These are phyloP conservation scores for Neolecta irregularis DNA, from an alignment of 1,139 yeast genomes.

Conservation along the genomic window DNA sequence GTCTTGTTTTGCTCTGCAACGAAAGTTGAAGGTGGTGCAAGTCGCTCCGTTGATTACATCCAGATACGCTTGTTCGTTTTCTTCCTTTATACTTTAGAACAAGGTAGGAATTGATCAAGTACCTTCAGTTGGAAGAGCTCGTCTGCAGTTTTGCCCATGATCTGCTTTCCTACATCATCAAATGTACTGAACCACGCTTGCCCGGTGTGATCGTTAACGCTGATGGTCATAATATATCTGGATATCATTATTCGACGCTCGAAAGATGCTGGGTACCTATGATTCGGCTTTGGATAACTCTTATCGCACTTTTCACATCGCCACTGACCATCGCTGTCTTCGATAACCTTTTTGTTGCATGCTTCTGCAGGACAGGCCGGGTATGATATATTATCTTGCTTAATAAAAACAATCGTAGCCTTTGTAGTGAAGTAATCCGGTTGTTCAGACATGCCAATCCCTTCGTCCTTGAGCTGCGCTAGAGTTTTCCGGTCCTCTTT, in stretches of 20 bases:
- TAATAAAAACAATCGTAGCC: constrained; percentile 57
- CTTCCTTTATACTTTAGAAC: constrained; percentile 18
- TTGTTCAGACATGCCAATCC: constrained; percentile 48
- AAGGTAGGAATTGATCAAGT: constrained; percentile 28
- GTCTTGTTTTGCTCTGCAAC: constrained; percentile 72
- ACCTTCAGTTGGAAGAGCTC: constrained; percentile 36
- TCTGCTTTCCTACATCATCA: constrained; percentile 61
- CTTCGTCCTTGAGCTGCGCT: constrained; percentile 48
- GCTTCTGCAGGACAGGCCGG: constrained; percentile 67
- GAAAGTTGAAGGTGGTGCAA: constrained; percentile 55
- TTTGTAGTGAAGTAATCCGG: constrained; percentile 66
- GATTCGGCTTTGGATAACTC: constrained; percentile 49
- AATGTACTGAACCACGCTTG: constrained; percentile 79
- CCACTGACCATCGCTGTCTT: constrained; percentile 51
- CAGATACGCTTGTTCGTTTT: constrained; percentile 34
- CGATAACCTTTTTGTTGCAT: constrained; percentile 73
- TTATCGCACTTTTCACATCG: constrained; percentile 85
- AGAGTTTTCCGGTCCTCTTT: constrained; percentile 35
- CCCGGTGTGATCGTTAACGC: constrained; percentile 65
- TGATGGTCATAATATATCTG: constrained; percentile 39
- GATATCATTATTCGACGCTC: background rate
- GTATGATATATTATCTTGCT: constrained; percentile 63
- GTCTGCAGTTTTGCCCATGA: constrained; percentile 57
- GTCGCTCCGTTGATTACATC: constrained; percentile 38
- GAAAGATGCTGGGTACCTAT: constrained; percentile 36